Base-by-base conservation (phyloP, 2,329 filamentous ascomycete species). In the Fusarium pseudograminearum region DNA sequence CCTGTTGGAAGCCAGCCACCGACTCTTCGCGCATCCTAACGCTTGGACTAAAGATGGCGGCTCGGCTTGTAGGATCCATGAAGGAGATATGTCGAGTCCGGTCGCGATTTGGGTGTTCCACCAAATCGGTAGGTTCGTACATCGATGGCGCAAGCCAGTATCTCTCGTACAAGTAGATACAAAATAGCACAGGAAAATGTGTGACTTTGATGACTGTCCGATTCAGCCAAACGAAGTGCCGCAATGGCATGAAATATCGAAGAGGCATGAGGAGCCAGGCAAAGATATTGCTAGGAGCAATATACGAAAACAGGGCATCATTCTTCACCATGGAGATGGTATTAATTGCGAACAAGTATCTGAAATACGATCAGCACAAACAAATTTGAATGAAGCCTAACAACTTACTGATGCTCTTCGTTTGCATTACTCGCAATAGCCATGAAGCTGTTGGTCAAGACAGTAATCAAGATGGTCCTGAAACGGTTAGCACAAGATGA, bases 311-410 rank as follows among this genome's bases (percentile, higher is more conserved):
- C 0, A 98, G 83, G 0, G 94, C 92, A 78, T 98, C 95, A n/a
- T 96, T 97, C 79, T 98, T 98, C 70, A 98, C 95, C 93, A 97
- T 97, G 7, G 93, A 97, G 51, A 98, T 97, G 7, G 95, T 97
- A 77, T 98, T 98, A 78, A 98, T 94, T 0, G 95, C 95, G 76
- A 98, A 98, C 4, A 98, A 81, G 77, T 97, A 98, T 62, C 85
- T 87, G 65, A 38, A 56, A 33, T 33, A 12, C 2, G 20, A 51
- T 76, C 34, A 73, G 65, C 44, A 36, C 30, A 22, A 28, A 3
- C 15, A 10, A 30, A 30, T 8, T 12, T 7, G 1, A n/a, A 8
- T 1, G 7, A 24, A 20, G 4, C 8, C n/a, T 3, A 22, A 15
- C 15, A 8, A 76, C 85, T 73, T 78, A 87, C 83, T 90, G 89